Evolutionary conservation across 106 monocot species (phyloP).

Genomic region (Dioscorea dumetorum): DNA sequence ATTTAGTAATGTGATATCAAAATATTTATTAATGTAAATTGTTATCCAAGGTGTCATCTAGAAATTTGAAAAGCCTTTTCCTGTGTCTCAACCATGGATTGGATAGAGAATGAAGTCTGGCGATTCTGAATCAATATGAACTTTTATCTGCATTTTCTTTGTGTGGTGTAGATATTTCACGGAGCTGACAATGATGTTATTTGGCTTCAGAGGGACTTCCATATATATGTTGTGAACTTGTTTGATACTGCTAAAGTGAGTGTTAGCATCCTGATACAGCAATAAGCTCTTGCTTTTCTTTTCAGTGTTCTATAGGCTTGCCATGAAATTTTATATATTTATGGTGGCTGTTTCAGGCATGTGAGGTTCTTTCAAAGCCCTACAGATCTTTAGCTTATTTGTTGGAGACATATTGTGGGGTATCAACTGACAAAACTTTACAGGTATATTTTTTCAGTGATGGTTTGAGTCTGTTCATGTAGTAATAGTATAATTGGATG

Average conservation of each 20-base stretch:
- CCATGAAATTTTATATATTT: not conserved
- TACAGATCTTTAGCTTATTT: constrained; percentile 84
- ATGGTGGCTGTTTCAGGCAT: constrained; percentile 43
- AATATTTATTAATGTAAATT: too few species aligned
- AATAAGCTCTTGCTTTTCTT: too few species aligned
- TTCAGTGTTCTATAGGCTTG: too few species aligned
- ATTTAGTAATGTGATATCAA: too few species aligned
- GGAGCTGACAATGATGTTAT: constrained; percentile 93
- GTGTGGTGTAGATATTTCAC: constrained; percentile 74
- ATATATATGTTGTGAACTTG: constrained; percentile 92
- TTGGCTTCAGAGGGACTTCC: constrained; percentile 96
- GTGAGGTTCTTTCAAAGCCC: constrained; percentile 75
- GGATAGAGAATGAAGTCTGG: too few species aligned
- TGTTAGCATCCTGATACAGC: not conserved
- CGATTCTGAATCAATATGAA: too few species aligned
- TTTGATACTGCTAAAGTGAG: constrained; percentile 95
- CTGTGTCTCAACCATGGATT: too few species aligned
- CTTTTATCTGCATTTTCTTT: not conserved
- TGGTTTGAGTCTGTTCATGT: too few species aligned
- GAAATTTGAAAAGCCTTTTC: too few species aligned
- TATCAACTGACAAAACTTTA: constrained; percentile 73
- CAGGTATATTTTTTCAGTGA: constrained; percentile 35
- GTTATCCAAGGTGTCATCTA: too few species aligned
- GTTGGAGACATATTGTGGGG: constrained; percentile 84
- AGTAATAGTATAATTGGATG: too few species aligned